A percentile compares a stretch with the other conserved stretches of the same genome.
Evolutionary conservation across 768 basidiomycete species (phyloP).

Genomic region (Collybia sp.): DNA sequence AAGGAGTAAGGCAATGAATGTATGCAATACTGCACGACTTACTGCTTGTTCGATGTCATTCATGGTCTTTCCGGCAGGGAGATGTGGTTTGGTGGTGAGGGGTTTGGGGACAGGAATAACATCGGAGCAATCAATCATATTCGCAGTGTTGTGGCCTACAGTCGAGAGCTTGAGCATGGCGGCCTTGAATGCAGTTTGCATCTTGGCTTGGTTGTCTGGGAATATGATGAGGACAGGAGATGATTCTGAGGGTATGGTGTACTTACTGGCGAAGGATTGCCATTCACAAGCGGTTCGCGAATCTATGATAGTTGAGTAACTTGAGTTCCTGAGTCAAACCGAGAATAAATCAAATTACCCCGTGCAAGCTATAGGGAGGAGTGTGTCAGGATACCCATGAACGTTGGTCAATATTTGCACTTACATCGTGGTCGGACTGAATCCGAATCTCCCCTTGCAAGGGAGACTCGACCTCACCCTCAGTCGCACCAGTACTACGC

Average conservation of each 20-base stretch:
- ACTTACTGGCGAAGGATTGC: constrained; percentile 35
- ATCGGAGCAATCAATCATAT: constrained; percentile 30
- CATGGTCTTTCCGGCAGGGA: constrained; percentile 24
- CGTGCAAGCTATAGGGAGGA: constrained; percentile 16
- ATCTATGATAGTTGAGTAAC: constrained; percentile 7
- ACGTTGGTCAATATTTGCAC: background rate
- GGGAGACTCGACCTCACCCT: constrained; percentile 34
- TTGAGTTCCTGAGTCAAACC: no score
- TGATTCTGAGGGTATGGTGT: background rate
- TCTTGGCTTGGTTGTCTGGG: constrained; percentile 14
- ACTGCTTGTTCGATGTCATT: constrained; percentile 22
- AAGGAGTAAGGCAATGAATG: no score
- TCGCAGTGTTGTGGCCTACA: constrained; percentile 18
- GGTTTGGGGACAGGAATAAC: constrained; percentile 21
- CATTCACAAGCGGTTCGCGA: constrained; percentile 39
- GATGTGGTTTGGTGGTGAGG: constrained; percentile 12
- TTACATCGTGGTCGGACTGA: constrained; percentile 31
- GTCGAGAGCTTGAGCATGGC: constrained; percentile 28
- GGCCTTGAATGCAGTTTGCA: constrained; percentile 18
- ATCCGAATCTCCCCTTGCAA: constrained; percentile 36
- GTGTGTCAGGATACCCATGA: background rate
- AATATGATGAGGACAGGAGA: background rate
- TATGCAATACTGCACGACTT: no score
- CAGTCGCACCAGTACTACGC: constrained; percentile 24
- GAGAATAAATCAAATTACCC: constrained; percentile 4